Base-by-base conservation (phyloP, 768 basidiomycete genomes). In the Amanita jacksonii region DNA sequence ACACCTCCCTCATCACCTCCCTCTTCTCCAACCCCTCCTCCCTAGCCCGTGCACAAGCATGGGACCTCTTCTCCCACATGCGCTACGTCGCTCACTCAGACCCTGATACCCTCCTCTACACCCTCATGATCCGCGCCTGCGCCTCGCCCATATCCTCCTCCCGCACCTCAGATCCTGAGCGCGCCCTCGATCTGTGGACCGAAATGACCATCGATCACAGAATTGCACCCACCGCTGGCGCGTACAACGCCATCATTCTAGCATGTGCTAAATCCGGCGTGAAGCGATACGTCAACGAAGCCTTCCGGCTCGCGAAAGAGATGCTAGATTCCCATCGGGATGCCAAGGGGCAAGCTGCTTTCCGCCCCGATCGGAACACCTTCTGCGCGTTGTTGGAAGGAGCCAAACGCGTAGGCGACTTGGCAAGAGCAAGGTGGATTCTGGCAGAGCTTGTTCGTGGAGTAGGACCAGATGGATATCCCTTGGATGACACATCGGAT, bases 1-100 rank as follows among this genome's bases (percentile, higher is more conserved):
- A 97, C 61, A 79, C 77, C 7, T 67, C 76, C 16, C 62, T 81
- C 37, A 83, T 94, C 47, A 64, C 66, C 4, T 60, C 69, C 35
- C 79, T 80, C 25, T 76, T 75, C 52, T 66, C 67, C 33, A 64
- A 67, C 20, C 67, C 64, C 6, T 71, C 67, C 22, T 64, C 75
- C 3, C 52, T 70, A 1, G 76, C 75, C 2, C 75, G 74, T 24
- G 84, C 86, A 0, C 81, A 88, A 48, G 93, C 87, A 2, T 96
- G 90, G 89, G 89, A 98, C 56, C 74, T 97, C 31, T 97, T 89
- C 60, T 69, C 85, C 2, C 94, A 99, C 61, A 93, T 96, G 87
- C 87, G 94, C 36, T 92, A 96, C 49, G 86, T 88, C 10, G 89
- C 94, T 1, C 91, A 98, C 57, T 81, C 90, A 1, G 64, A 66